A percentile compares a stretch with the other conserved stretches of the same genome.
phyloP scores from a whole-genome alignment of 1,284 basidiomycete genomes.

The Kalmanozyma brasiliensis region DNA sequence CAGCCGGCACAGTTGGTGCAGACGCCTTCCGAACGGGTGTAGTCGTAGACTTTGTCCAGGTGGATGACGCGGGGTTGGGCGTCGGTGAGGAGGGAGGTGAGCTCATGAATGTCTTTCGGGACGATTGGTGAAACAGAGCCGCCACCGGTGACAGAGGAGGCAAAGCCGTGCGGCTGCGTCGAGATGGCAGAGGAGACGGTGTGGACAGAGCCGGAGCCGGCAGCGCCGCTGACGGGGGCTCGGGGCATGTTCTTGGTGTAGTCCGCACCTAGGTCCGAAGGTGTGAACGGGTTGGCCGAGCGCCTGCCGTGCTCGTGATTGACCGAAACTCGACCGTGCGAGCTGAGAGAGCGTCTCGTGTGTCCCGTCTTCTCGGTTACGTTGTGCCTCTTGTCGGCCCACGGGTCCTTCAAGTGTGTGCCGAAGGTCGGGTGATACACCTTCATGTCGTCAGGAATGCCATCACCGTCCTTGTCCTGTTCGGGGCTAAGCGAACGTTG shows the following conservation, averaged over 20 bases:
- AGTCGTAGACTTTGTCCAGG: constrained; percentile 67
- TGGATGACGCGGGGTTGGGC: constrained; percentile 66
- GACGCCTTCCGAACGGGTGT: constrained; percentile 50
- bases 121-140: constrained; percentile 64
- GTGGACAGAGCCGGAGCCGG: not conserved
- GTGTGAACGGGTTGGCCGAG: no score
- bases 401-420: constrained; percentile 25
- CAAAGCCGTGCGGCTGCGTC: constrained; percentile 51
- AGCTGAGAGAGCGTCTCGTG: constrained; percentile 8
- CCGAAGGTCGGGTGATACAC: constrained; percentile 22
- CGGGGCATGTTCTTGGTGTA: constrained; percentile 19
- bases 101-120: constrained; percentile 64
- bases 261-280: not conserved
- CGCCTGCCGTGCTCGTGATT: constrained; percentile 8
- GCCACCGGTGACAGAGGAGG: constrained; percentile 67
- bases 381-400: constrained; percentile 2
- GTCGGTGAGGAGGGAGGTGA: constrained; percentile 66
- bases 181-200: constrained; percentile 2
- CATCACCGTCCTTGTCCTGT: constrained; percentile 5
- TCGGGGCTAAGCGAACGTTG: not conserved
- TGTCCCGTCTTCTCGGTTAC: not conserved
- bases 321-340: not conserved
- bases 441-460: constrained; percentile 16
- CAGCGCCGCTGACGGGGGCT: not conserved
- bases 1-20: constrained; percentile 63